These are phyloP conservation scores for Avena atlantica DNA, from an alignment of 176 grass and related monocot genomes.

Conservation along the genomic window DNA sequence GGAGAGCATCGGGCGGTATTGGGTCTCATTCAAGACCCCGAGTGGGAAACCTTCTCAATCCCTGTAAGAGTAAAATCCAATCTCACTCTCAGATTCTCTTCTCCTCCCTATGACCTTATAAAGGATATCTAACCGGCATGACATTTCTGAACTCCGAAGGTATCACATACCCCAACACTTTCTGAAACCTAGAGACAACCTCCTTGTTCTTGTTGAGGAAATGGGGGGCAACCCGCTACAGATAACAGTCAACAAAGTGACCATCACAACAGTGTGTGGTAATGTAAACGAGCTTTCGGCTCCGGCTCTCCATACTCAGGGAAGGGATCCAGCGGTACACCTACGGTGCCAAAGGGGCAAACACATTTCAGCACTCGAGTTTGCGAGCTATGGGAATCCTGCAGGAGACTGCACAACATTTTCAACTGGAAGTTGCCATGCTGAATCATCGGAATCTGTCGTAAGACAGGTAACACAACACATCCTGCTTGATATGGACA, in stretches of 20 bases:
- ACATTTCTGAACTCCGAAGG: conserved; percentile 56
- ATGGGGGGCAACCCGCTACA: conserved; percentile 66
- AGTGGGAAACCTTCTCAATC: conserved; percentile 73
- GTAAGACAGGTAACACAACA: conserved; percentile 47
- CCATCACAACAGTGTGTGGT: conserved; percentile 48
- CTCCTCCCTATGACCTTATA: not conserved
- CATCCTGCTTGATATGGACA: not conserved
- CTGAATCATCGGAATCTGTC: conserved; percentile 32
- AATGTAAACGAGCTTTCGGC: conserved; percentile 39
- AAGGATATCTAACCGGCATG: not conserved
- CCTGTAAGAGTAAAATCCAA: conserved; percentile 44
- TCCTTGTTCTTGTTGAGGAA: conserved; percentile 86
- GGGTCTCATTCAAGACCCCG: conserved; percentile 73
- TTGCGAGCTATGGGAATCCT: conserved; percentile 69
- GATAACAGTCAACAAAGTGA: conserved; percentile 75
- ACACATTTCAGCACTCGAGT: conserved; percentile 49
- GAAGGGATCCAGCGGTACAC: conserved; percentile 32
- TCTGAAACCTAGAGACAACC: conserved; percentile 55
- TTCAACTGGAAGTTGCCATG: conserved; percentile 57
- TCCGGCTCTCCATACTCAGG: conserved; percentile 31
- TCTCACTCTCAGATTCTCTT: conserved; percentile 18
- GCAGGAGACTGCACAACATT: conserved; percentile 34
- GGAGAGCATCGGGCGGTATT: conserved; percentile 90
- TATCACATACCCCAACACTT: conserved; percentile 87
- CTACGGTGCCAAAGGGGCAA: conserved; percentile 56